phyloP scores from a whole-genome alignment of 768 basidiomycete genomes.

The Kwoniella newhampshirensis region DNA sequence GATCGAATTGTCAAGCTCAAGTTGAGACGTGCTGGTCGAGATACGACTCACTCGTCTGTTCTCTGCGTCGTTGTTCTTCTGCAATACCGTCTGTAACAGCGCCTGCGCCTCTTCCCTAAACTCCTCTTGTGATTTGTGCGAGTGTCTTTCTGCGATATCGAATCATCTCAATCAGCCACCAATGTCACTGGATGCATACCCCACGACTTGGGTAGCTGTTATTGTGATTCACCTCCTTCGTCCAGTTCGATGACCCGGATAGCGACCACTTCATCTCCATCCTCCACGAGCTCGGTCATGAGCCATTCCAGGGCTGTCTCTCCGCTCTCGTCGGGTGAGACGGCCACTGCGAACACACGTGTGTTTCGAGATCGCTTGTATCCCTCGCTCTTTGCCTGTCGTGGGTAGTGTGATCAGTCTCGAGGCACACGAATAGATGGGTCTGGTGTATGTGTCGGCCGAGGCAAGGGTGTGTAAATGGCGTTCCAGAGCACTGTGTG shows the following conservation, averaged over 20 bases:
- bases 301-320: slow-evolving; percentile 87
- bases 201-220: neutral
- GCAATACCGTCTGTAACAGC: slow-evolving; percentile 75
- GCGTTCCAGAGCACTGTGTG: neutral
- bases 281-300: slow-evolving; percentile 70
- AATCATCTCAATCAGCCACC: neutral
- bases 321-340: slow-evolving; percentile 84
- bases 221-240: slow-evolving; percentile 63
- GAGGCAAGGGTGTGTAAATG: slow-evolving; percentile 11
- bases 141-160: slow-evolving; percentile 63
- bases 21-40: too few species aligned
- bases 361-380: slow-evolving; percentile 74
- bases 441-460: too few species aligned
- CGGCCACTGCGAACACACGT: slow-evolving; percentile 84
- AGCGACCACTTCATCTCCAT: slow-evolving; percentile 87
- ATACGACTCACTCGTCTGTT: slow-evolving; percentile 65
- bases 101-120: slow-evolving; percentile 79
- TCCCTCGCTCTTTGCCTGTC: slow-evolving; percentile 71
- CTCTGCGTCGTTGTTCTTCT: slow-evolving; percentile 74
- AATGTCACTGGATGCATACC: neutral
- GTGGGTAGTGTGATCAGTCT: slow-evolving; percentile 26
- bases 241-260: slow-evolving; percentile 87
- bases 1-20: too few species aligned
- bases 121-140: slow-evolving; percentile 42
- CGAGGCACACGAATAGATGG: too few species aligned